phyloP scores from a whole-genome alignment of 2,329 filamentous ascomycete species.

The Neofusicoccum cordaticola region DNA sequence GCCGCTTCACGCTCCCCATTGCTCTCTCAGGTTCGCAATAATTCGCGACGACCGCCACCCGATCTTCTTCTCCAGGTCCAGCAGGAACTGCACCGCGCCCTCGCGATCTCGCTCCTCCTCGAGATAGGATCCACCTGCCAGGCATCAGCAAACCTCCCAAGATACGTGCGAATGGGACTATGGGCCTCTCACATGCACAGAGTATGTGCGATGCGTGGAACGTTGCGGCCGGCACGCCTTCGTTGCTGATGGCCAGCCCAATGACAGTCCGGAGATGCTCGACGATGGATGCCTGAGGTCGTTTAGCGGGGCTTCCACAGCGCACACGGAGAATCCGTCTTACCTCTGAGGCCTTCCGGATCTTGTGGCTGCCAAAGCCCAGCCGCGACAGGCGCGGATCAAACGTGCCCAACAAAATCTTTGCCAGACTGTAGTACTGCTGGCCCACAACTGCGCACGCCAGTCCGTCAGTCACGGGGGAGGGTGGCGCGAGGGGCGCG shows the following conservation, averaged over 20 bases:
- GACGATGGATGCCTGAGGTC: neutral
- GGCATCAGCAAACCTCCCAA: neutral
- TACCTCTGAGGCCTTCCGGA: conserved; percentile 12
- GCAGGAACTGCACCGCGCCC: conserved; percentile 5
- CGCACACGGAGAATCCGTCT: neutral
- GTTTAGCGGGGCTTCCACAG: neutral
- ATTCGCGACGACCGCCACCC: conserved; percentile 14
- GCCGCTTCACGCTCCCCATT: conserved; percentile 3
- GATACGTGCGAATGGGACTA: too few relatives aligned
- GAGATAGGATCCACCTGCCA: conserved; percentile 14
- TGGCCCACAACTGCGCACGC: conserved; percentile 2
- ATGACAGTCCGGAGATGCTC: conserved; percentile 2
- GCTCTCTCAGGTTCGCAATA: conserved; percentile 4
- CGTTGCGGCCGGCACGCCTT: neutral
- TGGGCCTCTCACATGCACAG: neutral
- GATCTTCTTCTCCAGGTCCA: conserved; percentile 5
- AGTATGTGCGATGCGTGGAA: conserved; percentile 16
- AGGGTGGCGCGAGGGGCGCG: neutral
- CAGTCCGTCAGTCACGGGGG: neutral
- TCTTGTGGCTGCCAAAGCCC: conserved; percentile 6
- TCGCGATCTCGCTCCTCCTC: conserved; percentile 8
- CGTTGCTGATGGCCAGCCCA: conserved; percentile 8
- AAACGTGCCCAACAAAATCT: conserved; percentile 2
- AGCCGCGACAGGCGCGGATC: conserved; percentile 8
- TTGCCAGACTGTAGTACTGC: conserved; percentile 13